Base-by-base conservation (phyloP, 306 rosid genomes). In the Sphenostylis stenocarpa region DNA sequence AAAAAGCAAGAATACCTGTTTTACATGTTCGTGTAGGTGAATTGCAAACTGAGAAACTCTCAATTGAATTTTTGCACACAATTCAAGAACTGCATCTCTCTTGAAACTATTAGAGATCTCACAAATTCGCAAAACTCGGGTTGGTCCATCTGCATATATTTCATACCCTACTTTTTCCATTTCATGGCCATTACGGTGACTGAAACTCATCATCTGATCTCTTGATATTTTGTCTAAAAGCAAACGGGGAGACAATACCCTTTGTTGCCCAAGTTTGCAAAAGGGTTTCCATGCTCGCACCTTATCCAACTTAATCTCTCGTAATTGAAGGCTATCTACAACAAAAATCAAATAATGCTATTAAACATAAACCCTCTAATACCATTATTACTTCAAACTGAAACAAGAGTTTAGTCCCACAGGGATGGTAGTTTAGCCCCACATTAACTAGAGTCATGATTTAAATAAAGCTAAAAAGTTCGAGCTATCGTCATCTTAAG, bases 131-230 rank as follows among this genome's bases (percentile, higher is more conserved):
- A 92, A 66, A 80, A 95, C 86, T 52, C 98, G 89, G 63, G 98
- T 90, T 34, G 92, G 89, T 47, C 98, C 98, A n/a, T 95, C 98
- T 28, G 98, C 96, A 75, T 95, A 95, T 79, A 95, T 88, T 86
- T 92, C 98, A 45, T 86, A 95, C 24, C 98, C 98, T 48, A 92
- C 77, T 72, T 84, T 85, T 77, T 43, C 81, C 80, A 85, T 88
- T 85, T 87, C 91, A 77, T 55, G 41, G 77, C 80, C 85, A 79
- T 78, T 67, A 49, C 68, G 52, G 75, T 80, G 85, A 36, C 79
- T 65, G 14, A 43, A 80, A 75, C 80, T 61, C 29, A 16, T 62
- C 29, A n/a, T 80, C 77, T 67, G 77, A 51, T 68, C 86, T 41
- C 79, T 81, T 31, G 86, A 82, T 73, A 73, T 84, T 73, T 82